Conservation (phyloP, 202 grass and related monocot genomes). For the Panicum hallii region DNA sequence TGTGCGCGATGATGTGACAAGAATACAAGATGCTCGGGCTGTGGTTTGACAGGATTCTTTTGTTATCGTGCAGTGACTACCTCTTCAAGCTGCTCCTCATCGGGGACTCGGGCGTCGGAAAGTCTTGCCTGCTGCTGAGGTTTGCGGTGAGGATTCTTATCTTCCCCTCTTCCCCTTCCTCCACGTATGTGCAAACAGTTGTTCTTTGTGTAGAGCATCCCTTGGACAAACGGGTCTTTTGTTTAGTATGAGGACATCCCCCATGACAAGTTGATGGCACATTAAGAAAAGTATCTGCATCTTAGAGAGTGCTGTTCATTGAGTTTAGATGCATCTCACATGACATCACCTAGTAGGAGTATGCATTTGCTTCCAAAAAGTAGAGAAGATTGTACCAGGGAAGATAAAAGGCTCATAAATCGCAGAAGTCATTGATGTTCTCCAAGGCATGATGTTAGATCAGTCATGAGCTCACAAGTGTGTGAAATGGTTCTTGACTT, state of each 20-base stretch:
- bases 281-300: neutral
- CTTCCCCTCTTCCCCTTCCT: neutral
- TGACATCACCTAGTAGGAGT: neutral
- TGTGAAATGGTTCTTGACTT: neutral
- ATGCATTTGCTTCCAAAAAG: neutral
- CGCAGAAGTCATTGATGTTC: neutral
- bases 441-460: neutral
- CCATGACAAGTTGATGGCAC: neutral
- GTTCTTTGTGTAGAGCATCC: neutral
- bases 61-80: constrained; percentile 64
- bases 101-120: constrained; percentile 72
- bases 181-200: neutral
- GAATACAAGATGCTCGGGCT: constrained; percentile 20
- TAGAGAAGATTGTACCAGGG: neutral
- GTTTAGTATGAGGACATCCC: neutral
- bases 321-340: neutral
- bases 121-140: constrained; percentile 80
- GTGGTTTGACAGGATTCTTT: neutral
- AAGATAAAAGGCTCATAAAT: neutral
- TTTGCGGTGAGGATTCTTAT: constrained; percentile 68
- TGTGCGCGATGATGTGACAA: neutral
- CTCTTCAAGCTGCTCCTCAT: constrained; percentile 84
- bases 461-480: neutral
- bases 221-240: neutral
- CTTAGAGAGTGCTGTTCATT: neutral